phyloP scores from a whole-genome alignment of 176 grass and related monocot genomes.

The Phoenix dactylifera region DNA sequence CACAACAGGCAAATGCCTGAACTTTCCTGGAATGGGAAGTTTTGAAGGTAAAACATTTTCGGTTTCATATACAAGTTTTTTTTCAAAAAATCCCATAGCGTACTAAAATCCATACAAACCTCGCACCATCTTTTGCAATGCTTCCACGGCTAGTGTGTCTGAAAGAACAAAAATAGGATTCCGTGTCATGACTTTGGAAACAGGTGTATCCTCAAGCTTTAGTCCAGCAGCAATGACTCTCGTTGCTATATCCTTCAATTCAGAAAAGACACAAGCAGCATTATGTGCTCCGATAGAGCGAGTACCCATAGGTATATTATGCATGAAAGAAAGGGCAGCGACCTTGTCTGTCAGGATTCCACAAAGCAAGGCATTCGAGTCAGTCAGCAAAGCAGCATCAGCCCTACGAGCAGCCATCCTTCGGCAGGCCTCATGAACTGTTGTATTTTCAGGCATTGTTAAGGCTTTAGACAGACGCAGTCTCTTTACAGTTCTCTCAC shows the following conservation, averaged over 20 bases:
- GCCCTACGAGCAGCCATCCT: slow-evolving; percentile 54
- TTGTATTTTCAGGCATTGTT: slow-evolving; percentile 68
- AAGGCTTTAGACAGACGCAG: slow-evolving; percentile 55
- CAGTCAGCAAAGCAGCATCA: slow-evolving; percentile 62
- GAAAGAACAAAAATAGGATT: slow-evolving; percentile 69
- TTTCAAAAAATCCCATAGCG: not conserved
- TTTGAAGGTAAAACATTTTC: not conserved
- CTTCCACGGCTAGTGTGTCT: slow-evolving; percentile 54
- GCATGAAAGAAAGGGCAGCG: not conserved
- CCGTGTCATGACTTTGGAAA: slow-evolving; percentile 68
- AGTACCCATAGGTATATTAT: too few relatives aligned
- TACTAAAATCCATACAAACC: slow-evolving; percentile 17
- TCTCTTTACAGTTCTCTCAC: slow-evolving; percentile 67
- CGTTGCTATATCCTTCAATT: slow-evolving; percentile 39
- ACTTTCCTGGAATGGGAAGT: slow-evolving; percentile 42
- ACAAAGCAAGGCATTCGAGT: slow-evolving; percentile 67
- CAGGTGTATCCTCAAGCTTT: slow-evolving; percentile 45
- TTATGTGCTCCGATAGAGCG: too few relatives aligned
- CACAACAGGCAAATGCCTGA: slow-evolving; percentile 77
- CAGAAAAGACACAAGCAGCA: not conserved
- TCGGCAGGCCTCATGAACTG: slow-evolving; percentile 58
- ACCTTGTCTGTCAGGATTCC: slow-evolving; percentile 85
- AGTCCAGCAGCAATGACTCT: slow-evolving; percentile 50
- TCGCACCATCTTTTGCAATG: slow-evolving; percentile 78
- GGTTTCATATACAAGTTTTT: not conserved